Evolutionary conservation across 257 asterid species (phyloP), one percentile per base, ranked within the genome.

Genomic region (Craterostigma plantagineum): DNA sequence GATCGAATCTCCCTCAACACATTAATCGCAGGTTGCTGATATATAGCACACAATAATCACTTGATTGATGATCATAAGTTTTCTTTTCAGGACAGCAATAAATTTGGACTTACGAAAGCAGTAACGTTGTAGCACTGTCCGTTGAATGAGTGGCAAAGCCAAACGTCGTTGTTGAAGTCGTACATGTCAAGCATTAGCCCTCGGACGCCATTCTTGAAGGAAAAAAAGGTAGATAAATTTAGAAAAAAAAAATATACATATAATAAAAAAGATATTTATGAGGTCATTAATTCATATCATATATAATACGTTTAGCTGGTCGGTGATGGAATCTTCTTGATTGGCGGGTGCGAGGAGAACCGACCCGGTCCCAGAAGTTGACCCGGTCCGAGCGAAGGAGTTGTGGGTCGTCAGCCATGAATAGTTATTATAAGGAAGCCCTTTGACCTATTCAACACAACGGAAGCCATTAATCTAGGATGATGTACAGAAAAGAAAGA

Each of bases 121-220:
- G 96, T 79, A 10, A 72, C 57, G 37, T 84, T 80, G 61, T 36
- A 72, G 48, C 96, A 84, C 18, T 45, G 34, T 35, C 90, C 92
- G 3, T 49, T 55, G 38, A 72, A 70, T 11, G 96, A 84, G 59
- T 84, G 96, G 52, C 96, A 84, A 47, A 84, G 50, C 93, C 93
- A 84, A 48, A 84, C 57, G 51, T 76, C 90, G 33, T 77, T 44
- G 43, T 74, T 61, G 78, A 84, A 80, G 55, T 84, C 96, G 41
- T 84, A 84, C 75, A 74, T 63, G 57, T 84, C 96, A 13, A 84
- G 93, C 96, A 84, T 84, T 18, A 84, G 80, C 34, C 96, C 96
- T 27, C 96, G 81, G 43, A 84, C 90, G 12, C 96, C 96, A 66
- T 80, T 84, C 96, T 84, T 53, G 68, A 62, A 48, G 60, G 57